Percentiles rank a stretch among this genome's conserved stretches.
Evolutionary conservation across 495 filamentous ascomycete species (phyloP).

Genomic region (Neurospora pannonica): DNA sequence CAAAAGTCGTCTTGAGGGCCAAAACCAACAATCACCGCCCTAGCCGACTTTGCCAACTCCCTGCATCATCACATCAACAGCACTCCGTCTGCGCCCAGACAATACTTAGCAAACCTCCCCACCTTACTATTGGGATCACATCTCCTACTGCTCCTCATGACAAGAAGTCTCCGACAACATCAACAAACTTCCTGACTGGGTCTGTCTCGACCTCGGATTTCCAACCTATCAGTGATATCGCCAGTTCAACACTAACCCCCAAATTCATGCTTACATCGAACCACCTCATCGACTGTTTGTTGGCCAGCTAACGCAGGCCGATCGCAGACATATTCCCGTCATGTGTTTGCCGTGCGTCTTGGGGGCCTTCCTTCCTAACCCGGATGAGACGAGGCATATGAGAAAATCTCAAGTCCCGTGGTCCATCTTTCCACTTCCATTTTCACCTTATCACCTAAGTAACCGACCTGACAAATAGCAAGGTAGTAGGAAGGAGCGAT

Average conservation of each 20-base stretch:
- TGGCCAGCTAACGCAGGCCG: not conserved
- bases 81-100: not conserved
- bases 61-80: not conserved
- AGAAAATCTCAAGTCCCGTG: not conserved
- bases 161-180: not conserved
- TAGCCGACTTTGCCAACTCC: not conserved
- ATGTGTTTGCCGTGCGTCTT: not conserved
- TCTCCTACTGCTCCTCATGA: not conserved
- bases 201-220: not conserved
- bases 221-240: not conserved
- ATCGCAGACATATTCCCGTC: not conserved
- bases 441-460: not conserved
- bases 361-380: not conserved
- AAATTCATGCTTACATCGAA: not conserved
- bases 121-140: not conserved
- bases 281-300: not conserved
- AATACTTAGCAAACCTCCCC: not conserved
- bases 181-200: not conserved
- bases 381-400: not conserved
- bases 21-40: not conserved
- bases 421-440: not conserved
- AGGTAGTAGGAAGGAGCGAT: not conserved
- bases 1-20: not conserved
- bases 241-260: not conserved
- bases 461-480: not conserved